phyloP scores from a whole-genome alignment of 176 grass and related monocot genomes.

The Chloris gayana region DNA sequence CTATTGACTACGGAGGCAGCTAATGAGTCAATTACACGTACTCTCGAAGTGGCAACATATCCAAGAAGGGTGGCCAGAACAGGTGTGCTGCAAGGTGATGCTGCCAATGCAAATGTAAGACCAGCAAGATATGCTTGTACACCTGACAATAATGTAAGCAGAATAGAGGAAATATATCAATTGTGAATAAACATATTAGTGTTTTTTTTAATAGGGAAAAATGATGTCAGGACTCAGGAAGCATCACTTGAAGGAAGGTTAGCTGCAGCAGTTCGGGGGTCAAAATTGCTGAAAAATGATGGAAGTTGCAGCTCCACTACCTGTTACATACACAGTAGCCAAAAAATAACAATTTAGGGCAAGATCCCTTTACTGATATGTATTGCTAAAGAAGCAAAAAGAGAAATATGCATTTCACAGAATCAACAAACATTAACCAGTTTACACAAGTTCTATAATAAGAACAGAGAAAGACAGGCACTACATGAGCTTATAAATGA shows the following conservation, averaged over 20 bases:
- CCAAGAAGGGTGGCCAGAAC: slow-evolving; percentile 96
- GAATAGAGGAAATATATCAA: slow-evolving; percentile 27
- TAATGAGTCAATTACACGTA: slow-evolving; percentile 44
- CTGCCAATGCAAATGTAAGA: slow-evolving; percentile 95
- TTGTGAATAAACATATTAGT: not conserved
- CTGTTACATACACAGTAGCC: slow-evolving; percentile 47
- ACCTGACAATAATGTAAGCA: slow-evolving; percentile 52
- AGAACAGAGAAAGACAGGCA: slow-evolving; percentile 1
- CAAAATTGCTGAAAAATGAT: slow-evolving; percentile 94
- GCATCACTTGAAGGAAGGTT: slow-evolving; percentile 81
- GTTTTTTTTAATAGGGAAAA: slow-evolving; percentile 4
- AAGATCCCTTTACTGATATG: not conserved
- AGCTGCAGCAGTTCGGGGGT: slow-evolving; percentile 80
- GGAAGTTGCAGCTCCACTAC: slow-evolving; percentile 86
- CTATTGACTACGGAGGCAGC: not conserved
- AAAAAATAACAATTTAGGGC: slow-evolving; percentile 28
- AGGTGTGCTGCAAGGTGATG: slow-evolving; percentile 97
- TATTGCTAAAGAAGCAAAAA: not conserved
- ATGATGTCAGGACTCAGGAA: slow-evolving; percentile 27
- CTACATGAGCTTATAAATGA: not conserved
- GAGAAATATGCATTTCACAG: slow-evolving; percentile 1
- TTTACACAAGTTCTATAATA: not conserved
- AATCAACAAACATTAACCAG: not conserved
- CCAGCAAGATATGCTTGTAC: slow-evolving; percentile 97
- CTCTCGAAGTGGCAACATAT: slow-evolving; percentile 93